Evolutionary conservation across 805 yeast genomes (phyloP), one percentile per base, ranked within the genome.

Genomic region (Metschnikowia gruessii): DNA sequence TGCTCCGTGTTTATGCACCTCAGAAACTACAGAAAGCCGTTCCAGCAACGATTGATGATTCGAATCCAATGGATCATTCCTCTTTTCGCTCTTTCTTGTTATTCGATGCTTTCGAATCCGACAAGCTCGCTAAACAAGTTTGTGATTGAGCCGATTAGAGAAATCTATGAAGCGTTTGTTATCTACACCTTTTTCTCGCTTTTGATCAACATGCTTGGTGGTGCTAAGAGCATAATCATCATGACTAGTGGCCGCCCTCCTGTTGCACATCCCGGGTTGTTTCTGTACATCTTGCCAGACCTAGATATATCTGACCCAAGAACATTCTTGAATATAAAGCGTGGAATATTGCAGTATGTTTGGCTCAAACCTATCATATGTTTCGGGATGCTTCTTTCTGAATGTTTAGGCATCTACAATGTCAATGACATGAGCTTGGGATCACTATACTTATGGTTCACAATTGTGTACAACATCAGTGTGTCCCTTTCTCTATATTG

Each of bases 91-190:
- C 50, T 83, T 0, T 75, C 89, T 10, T 85, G 96, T 59, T 85
- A 79, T 58, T 55, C 77, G 3, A 75, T 81, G 55, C 72, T 83
- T 17, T 67, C 70, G 15, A 68, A 72, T 62, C 80, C 70, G 15
- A 61, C 64, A 15, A 58, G 72, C n/a, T 54, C 55, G 4, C 50
- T 69, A 26, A 80, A 74, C 40, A 68, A 63, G 45, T 70, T 72
- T 46, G 55, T 89, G 2, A 53, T 72, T 12, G 94, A 86, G 55
- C 95, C 96, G 0, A 57, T 87, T 0, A 73, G 94, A 37, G 99
- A 94, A 62, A 80, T 92, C 1, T 94, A 94, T 65, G 99, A 94
- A 65, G 97, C 98, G 0, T 88, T 94, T 66, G 97, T 91, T 29
- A 87, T 94, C 29, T 94, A 94, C 65, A 89, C 97, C 1, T 94